phyloP scores from a whole-genome alignment of 2,329 filamentous ascomycete genomes.

The Bipolaris cookei region DNA sequence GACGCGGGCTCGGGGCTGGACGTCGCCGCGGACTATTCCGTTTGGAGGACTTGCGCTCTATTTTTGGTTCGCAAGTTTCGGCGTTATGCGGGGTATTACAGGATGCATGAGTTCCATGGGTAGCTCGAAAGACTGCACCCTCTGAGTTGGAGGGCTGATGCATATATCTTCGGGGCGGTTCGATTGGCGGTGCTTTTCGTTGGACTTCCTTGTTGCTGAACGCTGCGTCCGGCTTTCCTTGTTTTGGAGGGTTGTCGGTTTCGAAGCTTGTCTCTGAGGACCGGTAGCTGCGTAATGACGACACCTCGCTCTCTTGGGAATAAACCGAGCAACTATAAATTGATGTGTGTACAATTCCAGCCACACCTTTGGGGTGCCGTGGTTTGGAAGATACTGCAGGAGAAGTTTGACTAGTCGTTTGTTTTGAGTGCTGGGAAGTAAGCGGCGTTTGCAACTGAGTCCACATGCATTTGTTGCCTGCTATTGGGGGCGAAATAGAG shows the following conservation, averaged over 20 bases:
- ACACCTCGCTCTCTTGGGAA: slow-evolving; percentile 45
- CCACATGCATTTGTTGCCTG: slow-evolving; percentile 27
- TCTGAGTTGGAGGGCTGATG: slow-evolving; percentile 32
- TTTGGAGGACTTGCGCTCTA: slow-evolving; percentile 32
- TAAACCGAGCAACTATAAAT: slow-evolving; percentile 39
- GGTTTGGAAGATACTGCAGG: slow-evolving; percentile 6
- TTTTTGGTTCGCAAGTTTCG: slow-evolving; percentile 22
- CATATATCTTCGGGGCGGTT: slow-evolving; percentile 33
- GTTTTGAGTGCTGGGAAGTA: slow-evolving; percentile 23
- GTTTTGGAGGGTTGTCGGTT: slow-evolving; percentile 28
- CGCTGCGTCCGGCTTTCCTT: slow-evolving; percentile 14
- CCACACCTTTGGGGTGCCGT: slow-evolving; percentile 20
- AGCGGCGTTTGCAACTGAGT: slow-evolving; percentile 27
- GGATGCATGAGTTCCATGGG: slow-evolving; percentile 27
- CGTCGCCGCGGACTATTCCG: slow-evolving; percentile 24
- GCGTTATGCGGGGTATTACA: slow-evolving; percentile 12
- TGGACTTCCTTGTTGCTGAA: slow-evolving; percentile 19
- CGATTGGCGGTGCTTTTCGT: slow-evolving; percentile 22
- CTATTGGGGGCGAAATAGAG: slow-evolving; percentile 45
- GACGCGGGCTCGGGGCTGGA: slow-evolving; percentile 21
- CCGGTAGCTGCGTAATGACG: slow-evolving; percentile 48
- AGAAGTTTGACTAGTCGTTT: slow-evolving; percentile 19
- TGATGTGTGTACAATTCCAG: slow-evolving; percentile 41
- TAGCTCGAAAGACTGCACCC: slow-evolving; percentile 35
- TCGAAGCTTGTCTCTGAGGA: slow-evolving; percentile 52